Conservation (phyloP, 108 stramenopile genomes). For the Mayamaea pseudoterrestris region DNA sequence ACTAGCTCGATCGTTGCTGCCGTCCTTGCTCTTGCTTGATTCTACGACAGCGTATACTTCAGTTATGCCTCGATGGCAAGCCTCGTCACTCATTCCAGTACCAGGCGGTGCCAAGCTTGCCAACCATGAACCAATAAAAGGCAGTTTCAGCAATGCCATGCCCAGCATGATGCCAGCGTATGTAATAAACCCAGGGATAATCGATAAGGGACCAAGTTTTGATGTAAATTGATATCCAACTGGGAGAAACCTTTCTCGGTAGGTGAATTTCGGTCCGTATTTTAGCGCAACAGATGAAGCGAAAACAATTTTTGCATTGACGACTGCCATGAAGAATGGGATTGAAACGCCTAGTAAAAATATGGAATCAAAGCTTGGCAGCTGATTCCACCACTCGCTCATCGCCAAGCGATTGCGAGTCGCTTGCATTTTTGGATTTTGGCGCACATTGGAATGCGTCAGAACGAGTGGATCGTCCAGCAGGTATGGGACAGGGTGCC, state of each 20-base stretch:
- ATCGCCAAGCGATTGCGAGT: conserved; percentile 11
- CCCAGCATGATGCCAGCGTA: conserved; percentile 5
- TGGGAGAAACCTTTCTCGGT: conserved; percentile 26
- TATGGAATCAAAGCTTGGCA: conserved; percentile 13
- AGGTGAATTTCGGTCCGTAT: conserved; percentile 21
- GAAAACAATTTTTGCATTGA: conserved; percentile 28
- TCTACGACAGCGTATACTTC: conserved; percentile 27
- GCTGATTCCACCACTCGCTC: conserved; percentile 34
- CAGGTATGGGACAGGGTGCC: conserved; percentile 18
- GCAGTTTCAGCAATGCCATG: conserved; percentile 7
- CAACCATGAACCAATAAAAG: conserved; percentile 14
- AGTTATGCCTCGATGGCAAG: conserved; percentile 7
- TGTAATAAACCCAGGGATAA: conserved; percentile 14
- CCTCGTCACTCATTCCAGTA: conserved; percentile 18
- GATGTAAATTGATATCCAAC: conserved; percentile 13
- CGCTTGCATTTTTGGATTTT: conserved; percentile 12
- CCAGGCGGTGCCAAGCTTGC: conserved; percentile 18
- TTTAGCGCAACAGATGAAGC: conserved; percentile 24
- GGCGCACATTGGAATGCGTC: conserved; percentile 15
- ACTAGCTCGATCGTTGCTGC: conserved; percentile 6
- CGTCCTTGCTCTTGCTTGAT: background rate
- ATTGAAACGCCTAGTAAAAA: conserved; percentile 11
- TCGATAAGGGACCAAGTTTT: conserved; percentile 5
- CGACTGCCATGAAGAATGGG: conserved; percentile 27
- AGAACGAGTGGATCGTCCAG: conserved; percentile 27